phyloP scores from a whole-genome alignment of 257 asterid species.

The Dorcoceras hygrometricum region DNA sequence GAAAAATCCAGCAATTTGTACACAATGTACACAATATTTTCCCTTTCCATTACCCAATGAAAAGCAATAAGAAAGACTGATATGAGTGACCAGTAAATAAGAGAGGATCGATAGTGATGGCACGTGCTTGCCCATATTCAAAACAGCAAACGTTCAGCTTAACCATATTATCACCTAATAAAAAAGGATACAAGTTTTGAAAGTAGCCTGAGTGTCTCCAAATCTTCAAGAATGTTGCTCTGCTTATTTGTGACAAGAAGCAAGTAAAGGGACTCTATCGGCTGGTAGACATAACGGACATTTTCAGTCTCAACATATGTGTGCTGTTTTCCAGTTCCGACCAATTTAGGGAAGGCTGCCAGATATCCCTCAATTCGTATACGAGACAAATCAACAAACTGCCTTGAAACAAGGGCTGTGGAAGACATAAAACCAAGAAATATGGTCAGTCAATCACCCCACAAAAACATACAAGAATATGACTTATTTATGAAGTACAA shows the following conservation, averaged over 20 bases:
- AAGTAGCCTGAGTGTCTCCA: constrained; percentile 87
- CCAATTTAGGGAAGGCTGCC: constrained; percentile 93
- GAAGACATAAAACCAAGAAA: constrained; percentile 31
- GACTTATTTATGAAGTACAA: background rate
- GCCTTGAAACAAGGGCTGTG: constrained; percentile 93
- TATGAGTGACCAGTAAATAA: constrained; percentile 18
- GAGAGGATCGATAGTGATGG: constrained; percentile 11
- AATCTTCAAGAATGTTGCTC: constrained; percentile 92
- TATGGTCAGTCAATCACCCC: constrained; percentile 11
- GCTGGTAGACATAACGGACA: constrained; percentile 94
- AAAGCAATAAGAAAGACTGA: constrained; percentile 22
- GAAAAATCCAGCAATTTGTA: constrained; percentile 4
- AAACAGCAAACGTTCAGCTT: background rate
- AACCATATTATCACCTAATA: constrained; percentile 12
- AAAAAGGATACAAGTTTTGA: constrained; percentile 84
- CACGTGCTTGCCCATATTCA: constrained; percentile 7
- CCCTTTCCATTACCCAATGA: constrained; percentile 3
- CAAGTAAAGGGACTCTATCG: constrained; percentile 80
- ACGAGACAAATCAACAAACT: constrained; percentile 94
- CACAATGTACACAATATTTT: background rate
- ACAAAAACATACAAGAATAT: background rate
- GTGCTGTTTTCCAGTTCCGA: constrained; percentile 89
- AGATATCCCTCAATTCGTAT: constrained; percentile 94
- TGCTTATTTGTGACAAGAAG: constrained; percentile 92
- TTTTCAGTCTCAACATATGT: constrained; percentile 90